Evolutionary conservation across 129 eudicot genomes (phyloP).

Genomic region (Solidago caesia): DNA sequence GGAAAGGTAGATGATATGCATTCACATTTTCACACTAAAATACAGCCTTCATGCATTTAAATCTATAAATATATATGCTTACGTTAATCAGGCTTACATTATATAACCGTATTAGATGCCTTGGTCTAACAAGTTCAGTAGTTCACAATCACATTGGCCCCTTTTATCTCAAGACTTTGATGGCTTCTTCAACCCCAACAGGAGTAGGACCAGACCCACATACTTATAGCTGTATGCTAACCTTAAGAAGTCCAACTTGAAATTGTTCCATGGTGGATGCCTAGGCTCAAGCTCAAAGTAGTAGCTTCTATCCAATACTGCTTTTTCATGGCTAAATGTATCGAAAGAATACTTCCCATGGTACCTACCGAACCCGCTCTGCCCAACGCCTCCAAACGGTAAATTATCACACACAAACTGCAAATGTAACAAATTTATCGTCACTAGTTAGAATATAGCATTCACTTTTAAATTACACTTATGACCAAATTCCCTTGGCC

Average conservation of each 20-base stretch:
- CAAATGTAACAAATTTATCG: conserved; percentile 8
- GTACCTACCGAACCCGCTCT: conserved; percentile 90
- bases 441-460: neutral
- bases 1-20: neutral
- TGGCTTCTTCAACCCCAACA: conserved; percentile 59
- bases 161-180: conserved; percentile 1
- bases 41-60: neutral
- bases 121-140: neutral
- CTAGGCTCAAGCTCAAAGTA: conserved; percentile 72
- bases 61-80: too few species aligned
- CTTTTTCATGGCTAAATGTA: conserved; percentile 92
- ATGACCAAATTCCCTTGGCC: too few species aligned
- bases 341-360: conserved; percentile 96
- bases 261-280: conserved; percentile 88
- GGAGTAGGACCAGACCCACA: conserved; percentile 54
- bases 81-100: neutral
- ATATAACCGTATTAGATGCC: neutral
- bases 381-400: conserved; percentile 98
- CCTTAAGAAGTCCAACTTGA: conserved; percentile 72
- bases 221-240: conserved; percentile 57
- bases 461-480: neutral
- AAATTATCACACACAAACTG: conserved; percentile 67
- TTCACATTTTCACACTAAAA: neutral
- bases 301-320: conserved; percentile 62
- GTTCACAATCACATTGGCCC: neutral